phyloP scores from a whole-genome alignment of 176 grass and related monocot species.

The Guadua angustifolia region DNA sequence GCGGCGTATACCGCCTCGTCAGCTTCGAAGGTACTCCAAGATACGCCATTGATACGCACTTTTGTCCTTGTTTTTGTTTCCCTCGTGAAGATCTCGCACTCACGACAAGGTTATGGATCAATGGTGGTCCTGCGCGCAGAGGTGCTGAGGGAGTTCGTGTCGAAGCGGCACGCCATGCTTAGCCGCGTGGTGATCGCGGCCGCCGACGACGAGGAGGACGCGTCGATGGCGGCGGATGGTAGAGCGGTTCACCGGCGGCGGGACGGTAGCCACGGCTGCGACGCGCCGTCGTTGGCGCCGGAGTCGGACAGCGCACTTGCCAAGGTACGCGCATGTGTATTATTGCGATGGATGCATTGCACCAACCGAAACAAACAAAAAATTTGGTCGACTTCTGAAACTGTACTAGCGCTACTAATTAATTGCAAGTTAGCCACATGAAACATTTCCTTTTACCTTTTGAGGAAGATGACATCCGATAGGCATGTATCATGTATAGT shows the following conservation, averaged over 20 bases:
- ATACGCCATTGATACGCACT: too few species aligned
- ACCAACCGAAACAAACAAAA: not conserved
- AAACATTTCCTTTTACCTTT: not conserved
- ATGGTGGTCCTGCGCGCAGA: conserved; percentile 2
- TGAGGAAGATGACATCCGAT: not conserved
- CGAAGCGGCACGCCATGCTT: conserved; percentile 37
- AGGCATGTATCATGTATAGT: not conserved
- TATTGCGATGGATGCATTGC: not conserved
- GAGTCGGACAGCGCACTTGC: not conserved
- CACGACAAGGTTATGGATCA: not conserved
- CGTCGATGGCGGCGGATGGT: not conserved
- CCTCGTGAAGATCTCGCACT: too few species aligned
- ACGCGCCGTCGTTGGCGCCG: too few species aligned
- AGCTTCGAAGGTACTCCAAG: conserved; percentile 79
- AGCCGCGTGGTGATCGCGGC: conserved; percentile 16
- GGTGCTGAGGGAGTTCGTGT: conserved; percentile 51
- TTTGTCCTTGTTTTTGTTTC: too few species aligned
- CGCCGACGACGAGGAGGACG: not conserved
- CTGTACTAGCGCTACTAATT: not conserved
- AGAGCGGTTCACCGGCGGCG: not conserved
- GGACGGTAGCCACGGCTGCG: not conserved
- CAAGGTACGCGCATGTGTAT: not conserved
- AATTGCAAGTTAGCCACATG: not conserved
- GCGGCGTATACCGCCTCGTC: conserved; percentile 90
- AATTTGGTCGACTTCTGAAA: not conserved